Conservation (phyloP, 2,329 filamentous ascomycete species). For the Pseudocercospora musae region DNA sequence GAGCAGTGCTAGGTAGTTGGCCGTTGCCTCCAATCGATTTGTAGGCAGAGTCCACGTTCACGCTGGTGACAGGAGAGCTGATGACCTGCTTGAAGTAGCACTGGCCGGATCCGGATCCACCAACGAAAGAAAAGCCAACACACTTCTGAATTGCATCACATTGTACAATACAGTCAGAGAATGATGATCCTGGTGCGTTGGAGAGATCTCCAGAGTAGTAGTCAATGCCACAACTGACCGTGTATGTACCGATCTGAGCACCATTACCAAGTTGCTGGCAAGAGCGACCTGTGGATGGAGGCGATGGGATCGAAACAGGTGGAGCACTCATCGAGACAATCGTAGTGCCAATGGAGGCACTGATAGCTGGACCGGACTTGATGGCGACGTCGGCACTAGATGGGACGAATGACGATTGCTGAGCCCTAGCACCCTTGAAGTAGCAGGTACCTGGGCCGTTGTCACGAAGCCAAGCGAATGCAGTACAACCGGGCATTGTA, state of each 20-base stretch:
- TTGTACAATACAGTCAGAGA: constrained; percentile 2
- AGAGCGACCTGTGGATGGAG: constrained; percentile 2
- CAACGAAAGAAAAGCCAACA: constrained; percentile 17
- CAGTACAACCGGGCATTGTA: constrained; percentile 16
- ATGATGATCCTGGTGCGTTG: constrained; percentile 4
- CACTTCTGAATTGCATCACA: constrained; percentile 14
- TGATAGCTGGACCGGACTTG: neutral
- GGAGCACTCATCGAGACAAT: neutral
- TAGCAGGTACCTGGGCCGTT: constrained; percentile 21
- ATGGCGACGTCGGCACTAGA: neutral
- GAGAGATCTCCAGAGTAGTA: constrained; percentile 11
- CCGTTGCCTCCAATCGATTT: neutral
- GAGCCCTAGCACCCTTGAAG: constrained; percentile 6
- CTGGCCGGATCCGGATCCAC: constrained; percentile 10
- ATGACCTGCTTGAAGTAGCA: constrained; percentile 20
- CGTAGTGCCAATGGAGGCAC: neutral
- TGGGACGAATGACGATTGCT: neutral
- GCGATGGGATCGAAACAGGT: neutral
- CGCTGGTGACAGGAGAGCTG: constrained; percentile 1
- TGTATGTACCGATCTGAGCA: constrained; percentile 10
- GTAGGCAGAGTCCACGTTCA: constrained; percentile 10
- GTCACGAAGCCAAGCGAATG: constrained; percentile 20
- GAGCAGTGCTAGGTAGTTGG: neutral
- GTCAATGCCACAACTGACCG: constrained; percentile 10
- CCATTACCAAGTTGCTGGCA: constrained; percentile 14